Base-by-base conservation (phyloP, 2,329 filamentous ascomycete genomes). In the Fusarium sp. region DNA sequence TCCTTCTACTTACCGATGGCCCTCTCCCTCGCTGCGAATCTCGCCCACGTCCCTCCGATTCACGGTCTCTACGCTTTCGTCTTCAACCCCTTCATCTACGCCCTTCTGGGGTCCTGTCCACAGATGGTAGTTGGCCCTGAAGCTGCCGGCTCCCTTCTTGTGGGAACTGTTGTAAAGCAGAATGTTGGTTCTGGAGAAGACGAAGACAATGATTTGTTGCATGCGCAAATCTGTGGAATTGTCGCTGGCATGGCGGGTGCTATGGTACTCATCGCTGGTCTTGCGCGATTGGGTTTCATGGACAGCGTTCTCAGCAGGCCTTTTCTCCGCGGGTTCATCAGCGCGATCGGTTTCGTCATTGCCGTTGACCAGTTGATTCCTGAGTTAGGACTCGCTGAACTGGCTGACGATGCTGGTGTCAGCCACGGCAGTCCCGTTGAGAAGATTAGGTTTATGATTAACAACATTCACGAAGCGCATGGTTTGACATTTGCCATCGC, bases 1-100 rank as follows among this genome's bases (percentile, higher is more conserved):
- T 98, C 95, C 33, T 96, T 99, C 85, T 99, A 99, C 82, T 93
- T 99, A 42, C 96, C 96, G 58, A 98, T 99, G 95, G 93, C 95
- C 0, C 89, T 99, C 20, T 98, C 96, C 1, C 92, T 97, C 73
- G 95, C 96, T 63, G 91, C 94, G 45, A 98, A 98, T 80, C 90
- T 99, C 47, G 95, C 93, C 11, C 96, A 98, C 80, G 91, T 98
- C 4, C 95, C 96, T 14, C 93, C 96, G 0, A 95, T 98, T 78
- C 96, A 98, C 79, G 96, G 96, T 2, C 88, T 99, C 7, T 99
- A 98, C 83, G 90, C 94, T 22, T 98, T 98, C 81, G 94, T 97
- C 71, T 94, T 98, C 85, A 95, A 95, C 67, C 96, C 96, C 0
- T 84, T 98, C 61, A 87, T 98, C 39, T 99, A 99, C 82, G 95